Conservation (phyloP, 176 grass and related monocot species). For the Lolium perenne region DNA sequence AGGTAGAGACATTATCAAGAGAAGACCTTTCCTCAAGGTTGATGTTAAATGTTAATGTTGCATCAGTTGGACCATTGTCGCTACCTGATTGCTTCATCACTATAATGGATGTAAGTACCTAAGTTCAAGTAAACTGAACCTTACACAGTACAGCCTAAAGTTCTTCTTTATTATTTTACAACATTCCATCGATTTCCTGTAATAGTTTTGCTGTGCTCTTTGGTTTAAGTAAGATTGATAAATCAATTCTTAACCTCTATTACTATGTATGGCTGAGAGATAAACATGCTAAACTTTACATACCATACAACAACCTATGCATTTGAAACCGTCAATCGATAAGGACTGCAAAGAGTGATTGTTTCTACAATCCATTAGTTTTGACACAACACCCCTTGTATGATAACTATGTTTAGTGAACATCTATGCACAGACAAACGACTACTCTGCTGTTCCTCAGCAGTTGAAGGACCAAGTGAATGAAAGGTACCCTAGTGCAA, state of each 20-base stretch:
- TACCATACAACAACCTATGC: neutral
- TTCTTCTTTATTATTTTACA: conserved; percentile 10
- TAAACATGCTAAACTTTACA: neutral
- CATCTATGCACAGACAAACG: conserved; percentile 77
- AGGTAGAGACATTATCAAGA: conserved; percentile 88
- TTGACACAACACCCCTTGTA: neutral
- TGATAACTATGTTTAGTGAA: conserved; percentile 35
- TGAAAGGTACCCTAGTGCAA: conserved; percentile 88
- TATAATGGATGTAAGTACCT: conserved; percentile 95
- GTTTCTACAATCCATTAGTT: neutral
- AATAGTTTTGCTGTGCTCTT: conserved; percentile 11
- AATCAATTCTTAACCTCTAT: conserved; percentile 15
- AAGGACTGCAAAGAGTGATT: conserved; percentile 4
- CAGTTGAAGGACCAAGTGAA: conserved; percentile 87
- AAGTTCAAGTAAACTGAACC: conserved; percentile 27
- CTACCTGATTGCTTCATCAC: conserved; percentile 89
- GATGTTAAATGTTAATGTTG: conserved; percentile 94
- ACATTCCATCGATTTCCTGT: neutral
- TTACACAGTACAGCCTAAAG: neutral
- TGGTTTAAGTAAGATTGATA: neutral
- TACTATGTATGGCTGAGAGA: conserved; percentile 4
- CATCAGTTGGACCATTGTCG: conserved; percentile 79
- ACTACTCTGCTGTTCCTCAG: conserved; percentile 93
- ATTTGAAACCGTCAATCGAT: neutral
- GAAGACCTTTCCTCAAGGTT: conserved; percentile 94